These are phyloP conservation scores for Fagopyrum esculentum DNA, from an alignment of 148 eudicot genomes.

Conservation along the genomic window DNA sequence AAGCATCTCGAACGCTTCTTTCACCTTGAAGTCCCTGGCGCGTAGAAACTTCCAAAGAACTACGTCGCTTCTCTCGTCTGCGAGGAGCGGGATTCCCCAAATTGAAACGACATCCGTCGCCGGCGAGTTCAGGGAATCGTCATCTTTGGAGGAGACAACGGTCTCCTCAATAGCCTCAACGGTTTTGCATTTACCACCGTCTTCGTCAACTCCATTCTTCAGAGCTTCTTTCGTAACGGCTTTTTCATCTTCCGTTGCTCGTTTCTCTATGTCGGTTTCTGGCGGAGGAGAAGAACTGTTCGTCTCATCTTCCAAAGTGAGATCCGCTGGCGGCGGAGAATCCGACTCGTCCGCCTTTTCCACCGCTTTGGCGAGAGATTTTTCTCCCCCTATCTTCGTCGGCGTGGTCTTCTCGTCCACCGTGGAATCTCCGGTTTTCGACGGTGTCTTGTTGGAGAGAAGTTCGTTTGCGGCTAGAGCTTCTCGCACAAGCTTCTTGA, in stretches of 20 bases:
- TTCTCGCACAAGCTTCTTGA: constrained; percentile 25
- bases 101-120: constrained; percentile 38
- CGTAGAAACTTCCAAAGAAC: constrained; percentile 58
- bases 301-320: constrained; percentile 8
- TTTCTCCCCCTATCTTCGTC: not conserved
- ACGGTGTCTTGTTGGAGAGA: not conserved
- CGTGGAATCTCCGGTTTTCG: not conserved
- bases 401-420: not conserved
- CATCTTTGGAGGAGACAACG: constrained; percentile 10
- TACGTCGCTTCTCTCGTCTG: constrained; percentile 42
- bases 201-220: constrained; percentile 17
- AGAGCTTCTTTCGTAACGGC: not conserved
- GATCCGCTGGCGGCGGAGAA: constrained; percentile 10
- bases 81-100: constrained; percentile 53
- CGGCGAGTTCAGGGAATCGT: not conserved
- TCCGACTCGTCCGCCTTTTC: not conserved
- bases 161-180: constrained; percentile 32
- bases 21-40: constrained; percentile 64
- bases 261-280: not conserved
- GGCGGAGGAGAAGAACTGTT: not conserved
- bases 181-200: constrained; percentile 27
- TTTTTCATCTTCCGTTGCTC: not conserved
- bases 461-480: constrained; percentile 29
- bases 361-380: not conserved
- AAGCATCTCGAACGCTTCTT: constrained; percentile 63